These are phyloP conservation scores for Lachnellula cervina DNA, from an alignment of 2,329 filamentous ascomycete genomes.

Conservation along the genomic window DNA sequence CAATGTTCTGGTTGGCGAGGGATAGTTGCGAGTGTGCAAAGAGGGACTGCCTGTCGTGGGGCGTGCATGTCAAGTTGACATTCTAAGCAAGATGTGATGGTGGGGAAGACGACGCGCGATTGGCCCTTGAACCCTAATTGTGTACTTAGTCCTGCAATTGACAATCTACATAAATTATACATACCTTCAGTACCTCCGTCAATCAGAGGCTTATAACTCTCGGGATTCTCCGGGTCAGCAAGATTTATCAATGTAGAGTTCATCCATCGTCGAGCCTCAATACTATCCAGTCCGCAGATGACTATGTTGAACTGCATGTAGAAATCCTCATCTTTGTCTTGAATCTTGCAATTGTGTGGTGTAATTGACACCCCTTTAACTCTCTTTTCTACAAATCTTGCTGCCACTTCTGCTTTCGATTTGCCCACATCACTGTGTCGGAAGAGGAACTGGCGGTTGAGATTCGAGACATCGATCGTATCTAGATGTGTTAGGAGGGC, in stretches of 20 bases:
- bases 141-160: background rate
- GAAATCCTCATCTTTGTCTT: conserved; percentile 93
- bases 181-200: conserved; percentile 90
- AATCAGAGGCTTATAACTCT: conserved; percentile 87
- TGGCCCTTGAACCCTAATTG: conserved; percentile 85
- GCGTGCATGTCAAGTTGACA: conserved; percentile 99
- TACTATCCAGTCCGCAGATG: conserved; percentile 91
- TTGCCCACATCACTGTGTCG: conserved; percentile 87
- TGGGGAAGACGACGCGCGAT: conserved; percentile 84
- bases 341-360: conserved; percentile 88
- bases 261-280: conserved; percentile 98
- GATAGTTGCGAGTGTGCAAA: conserved; percentile 94
- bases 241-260: conserved; percentile 89
- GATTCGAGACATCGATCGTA: conserved; percentile 96
- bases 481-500: conserved; percentile 47
- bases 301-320: conserved; percentile 96
- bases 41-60: conserved; percentile 90
- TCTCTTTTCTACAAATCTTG: conserved; percentile 81
- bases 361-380: conserved; percentile 91
- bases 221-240: conserved; percentile 76
- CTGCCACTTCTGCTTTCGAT: conserved; percentile 89
- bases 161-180: background rate
- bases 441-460: conserved; percentile 97
- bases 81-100: conserved; percentile 92
- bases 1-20: conserved; percentile 96